Evolutionary conservation across 75 land plant species (phyloP).

Genomic region (Pinus tabuliformis): DNA sequence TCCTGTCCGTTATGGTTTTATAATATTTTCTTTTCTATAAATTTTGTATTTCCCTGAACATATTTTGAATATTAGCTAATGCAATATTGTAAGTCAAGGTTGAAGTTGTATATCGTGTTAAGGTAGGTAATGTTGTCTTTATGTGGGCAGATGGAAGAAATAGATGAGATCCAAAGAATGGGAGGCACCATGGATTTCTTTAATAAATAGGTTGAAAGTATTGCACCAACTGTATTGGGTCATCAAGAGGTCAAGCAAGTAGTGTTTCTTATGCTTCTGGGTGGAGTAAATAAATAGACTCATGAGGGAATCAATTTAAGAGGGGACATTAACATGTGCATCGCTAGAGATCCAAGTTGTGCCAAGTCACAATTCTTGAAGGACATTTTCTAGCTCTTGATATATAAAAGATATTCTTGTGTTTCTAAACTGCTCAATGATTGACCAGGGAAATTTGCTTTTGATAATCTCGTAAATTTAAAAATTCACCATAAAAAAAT

Average conservation of each 20-base stretch:
- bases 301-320: constrained; percentile 97
- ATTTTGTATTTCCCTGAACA: background rate
- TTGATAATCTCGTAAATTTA: background rate
- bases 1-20: no score
- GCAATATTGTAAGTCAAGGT: background rate
- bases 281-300: constrained; percentile 94
- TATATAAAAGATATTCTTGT: no score
- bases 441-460: background rate
- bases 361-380: constrained; percentile 91
- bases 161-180: constrained; percentile 74
- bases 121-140: background rate
- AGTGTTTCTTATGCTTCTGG: constrained; percentile 91
- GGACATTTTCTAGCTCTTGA: no score
- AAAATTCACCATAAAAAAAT: background rate
- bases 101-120: background rate
- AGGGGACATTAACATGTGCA: constrained; percentile 97
- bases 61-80: background rate
- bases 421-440: background rate
- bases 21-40: background rate
- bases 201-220: constrained; percentile 84
- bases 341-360: constrained; percentile 97
- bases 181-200: constrained; percentile 83
- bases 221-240: constrained; percentile 97
- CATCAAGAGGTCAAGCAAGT: constrained; percentile 98
- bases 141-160: constrained; percentile 70